These are phyloP conservation scores for Solanum rostratum DNA, from an alignment of 257 asterid species.

Conservation along the genomic window DNA sequence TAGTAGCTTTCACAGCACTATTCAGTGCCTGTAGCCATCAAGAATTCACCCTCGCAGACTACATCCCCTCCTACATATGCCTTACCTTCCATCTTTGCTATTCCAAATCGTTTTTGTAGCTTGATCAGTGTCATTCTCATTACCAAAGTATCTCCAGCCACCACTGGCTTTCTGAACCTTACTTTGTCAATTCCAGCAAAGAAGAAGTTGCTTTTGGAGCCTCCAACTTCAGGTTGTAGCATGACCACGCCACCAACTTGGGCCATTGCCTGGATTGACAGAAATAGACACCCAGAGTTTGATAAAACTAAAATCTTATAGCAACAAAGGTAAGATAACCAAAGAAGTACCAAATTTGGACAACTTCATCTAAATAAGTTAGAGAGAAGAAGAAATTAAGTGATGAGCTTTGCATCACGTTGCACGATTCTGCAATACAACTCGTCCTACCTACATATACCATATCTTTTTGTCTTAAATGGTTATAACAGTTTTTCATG, in stretches of 20 bases:
- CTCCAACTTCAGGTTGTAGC: conserved; percentile 89
- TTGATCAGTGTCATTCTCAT: conserved; percentile 78
- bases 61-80: conserved; percentile 86
- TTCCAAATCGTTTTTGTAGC: conserved; percentile 81
- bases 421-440: neutral
- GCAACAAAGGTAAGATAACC: neutral
- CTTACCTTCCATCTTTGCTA: conserved; percentile 90
- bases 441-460: neutral
- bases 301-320: neutral
- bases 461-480: neutral
- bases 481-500: neutral
- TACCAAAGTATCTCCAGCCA: conserved; percentile 83
- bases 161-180: conserved; percentile 71
- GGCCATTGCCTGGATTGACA: conserved; percentile 74
- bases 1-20: neutral
- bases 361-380: neutral
- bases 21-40: conserved; percentile 73
- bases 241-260: conserved; percentile 89
- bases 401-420: neutral
- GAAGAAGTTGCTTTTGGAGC: conserved; percentile 64
- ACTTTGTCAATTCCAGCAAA: conserved; percentile 90
- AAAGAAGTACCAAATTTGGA: neutral
- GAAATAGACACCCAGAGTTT: neutral
- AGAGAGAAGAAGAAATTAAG: neutral
- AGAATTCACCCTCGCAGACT: conserved; percentile 89